Conservation (phyloP, 2,329 filamentous ascomycete genomes). For the Trichoderma semiorbis region DNA sequence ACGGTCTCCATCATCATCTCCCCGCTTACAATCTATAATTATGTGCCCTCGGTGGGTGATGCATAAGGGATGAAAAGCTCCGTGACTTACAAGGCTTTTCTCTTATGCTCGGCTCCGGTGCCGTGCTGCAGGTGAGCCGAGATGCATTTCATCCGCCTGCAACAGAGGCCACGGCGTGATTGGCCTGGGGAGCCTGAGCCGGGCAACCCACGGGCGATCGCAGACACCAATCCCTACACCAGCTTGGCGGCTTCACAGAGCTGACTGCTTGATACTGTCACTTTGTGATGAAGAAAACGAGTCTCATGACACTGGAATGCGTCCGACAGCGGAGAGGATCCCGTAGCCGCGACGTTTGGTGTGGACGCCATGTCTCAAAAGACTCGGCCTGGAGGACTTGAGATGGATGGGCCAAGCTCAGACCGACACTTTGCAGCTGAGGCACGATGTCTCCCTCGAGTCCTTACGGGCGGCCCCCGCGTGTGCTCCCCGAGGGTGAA, state of each 20-base stretch:
- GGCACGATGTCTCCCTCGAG: not conserved
- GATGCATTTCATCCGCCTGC: constrained; percentile 13
- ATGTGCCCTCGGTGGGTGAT: not conserved
- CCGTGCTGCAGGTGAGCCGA: constrained; percentile 16
- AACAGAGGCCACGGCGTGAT: not conserved
- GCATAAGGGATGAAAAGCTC: not conserved
- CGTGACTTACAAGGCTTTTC: not conserved
- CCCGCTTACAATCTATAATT: not conserved
- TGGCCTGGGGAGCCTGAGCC: constrained; percentile 1
- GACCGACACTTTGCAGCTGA: constrained; percentile 8
- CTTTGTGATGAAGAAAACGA: not conserved
- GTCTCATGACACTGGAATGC: constrained; percentile 15
- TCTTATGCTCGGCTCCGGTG: constrained; percentile 1
- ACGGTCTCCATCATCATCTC: not conserved
- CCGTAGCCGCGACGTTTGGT: not conserved
- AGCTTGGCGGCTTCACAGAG: not conserved
- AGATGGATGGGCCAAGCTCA: not conserved
- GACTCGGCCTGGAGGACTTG: not conserved
- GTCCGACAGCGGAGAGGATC: constrained; percentile 16
- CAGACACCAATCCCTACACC: not conserved
- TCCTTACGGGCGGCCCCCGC: constrained; percentile 4
- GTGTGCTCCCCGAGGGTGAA: constrained; percentile 1
- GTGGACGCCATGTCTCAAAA: constrained; percentile 6
- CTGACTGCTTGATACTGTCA: not conserved
- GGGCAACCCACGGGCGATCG: not conserved